Conservation (phyloP, 345 rosid species). For the Pelargonium nanum region DNA sequence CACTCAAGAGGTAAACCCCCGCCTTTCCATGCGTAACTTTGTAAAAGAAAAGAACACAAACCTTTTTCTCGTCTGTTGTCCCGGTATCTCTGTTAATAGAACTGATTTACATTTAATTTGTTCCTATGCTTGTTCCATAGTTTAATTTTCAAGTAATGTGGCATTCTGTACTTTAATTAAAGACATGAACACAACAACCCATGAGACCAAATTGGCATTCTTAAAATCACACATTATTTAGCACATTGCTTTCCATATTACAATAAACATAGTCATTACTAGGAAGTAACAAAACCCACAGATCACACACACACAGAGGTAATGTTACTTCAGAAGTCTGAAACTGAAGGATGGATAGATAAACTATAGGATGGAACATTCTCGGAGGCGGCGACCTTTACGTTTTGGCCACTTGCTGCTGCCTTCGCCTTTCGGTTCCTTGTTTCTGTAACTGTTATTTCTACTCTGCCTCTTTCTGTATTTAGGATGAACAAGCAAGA, state of each 20-base stretch:
- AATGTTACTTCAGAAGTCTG: neutral
- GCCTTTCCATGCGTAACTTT: slow-evolving; percentile 6
- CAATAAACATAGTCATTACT: too few relatives aligned
- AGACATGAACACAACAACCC: too few relatives aligned
- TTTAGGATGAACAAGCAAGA: too few relatives aligned
- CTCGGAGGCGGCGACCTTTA: too few relatives aligned
- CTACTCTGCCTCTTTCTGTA: neutral
- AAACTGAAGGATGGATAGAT: neutral
- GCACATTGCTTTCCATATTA: too few relatives aligned
- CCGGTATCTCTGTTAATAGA: slow-evolving; percentile 14
- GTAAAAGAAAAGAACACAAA: slow-evolving; percentile 13
- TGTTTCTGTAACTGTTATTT: neutral
- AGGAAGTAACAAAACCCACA: too few relatives aligned
- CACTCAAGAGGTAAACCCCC: slow-evolving; percentile 40
- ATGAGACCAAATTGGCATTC: too few relatives aligned
- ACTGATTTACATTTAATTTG: slow-evolving; percentile 3
- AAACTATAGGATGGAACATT: neutral
- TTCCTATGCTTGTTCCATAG: neutral
- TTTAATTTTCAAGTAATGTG: neutral
- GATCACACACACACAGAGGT: neutral
- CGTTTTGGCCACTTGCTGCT: neutral
- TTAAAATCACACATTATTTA: too few relatives aligned
- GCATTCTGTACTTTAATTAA: neutral
- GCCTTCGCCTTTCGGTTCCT: neutral
- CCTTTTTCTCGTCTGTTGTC: neutral